Evolutionary conservation across 768 basidiomycete genomes (phyloP).

Genomic region (Cantharellus anzutake): DNA sequence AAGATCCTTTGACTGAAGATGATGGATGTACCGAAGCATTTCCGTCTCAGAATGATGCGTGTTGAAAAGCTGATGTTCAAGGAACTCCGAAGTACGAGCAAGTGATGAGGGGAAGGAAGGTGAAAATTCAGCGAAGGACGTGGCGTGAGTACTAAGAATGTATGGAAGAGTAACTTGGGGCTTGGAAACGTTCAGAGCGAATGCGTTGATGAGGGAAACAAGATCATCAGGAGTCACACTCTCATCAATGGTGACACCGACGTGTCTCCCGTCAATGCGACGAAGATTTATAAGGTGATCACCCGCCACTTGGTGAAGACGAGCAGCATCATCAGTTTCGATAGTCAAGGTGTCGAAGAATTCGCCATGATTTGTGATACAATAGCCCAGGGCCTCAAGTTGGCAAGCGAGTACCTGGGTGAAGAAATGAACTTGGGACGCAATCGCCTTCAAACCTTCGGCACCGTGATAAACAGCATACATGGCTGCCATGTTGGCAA

Average conservation of each 20-base stretch:
- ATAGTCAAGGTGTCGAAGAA: slow-evolving; percentile 91
- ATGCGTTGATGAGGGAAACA: slow-evolving; percentile 59
- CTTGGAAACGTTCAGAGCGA: slow-evolving; percentile 43
- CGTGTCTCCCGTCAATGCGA: slow-evolving; percentile 44
- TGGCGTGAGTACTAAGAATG: slow-evolving; percentile 23
- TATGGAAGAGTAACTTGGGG: slow-evolving; percentile 15
- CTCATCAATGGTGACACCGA: slow-evolving; percentile 89
- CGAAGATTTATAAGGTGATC: slow-evolving; percentile 70
- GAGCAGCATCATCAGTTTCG: slow-evolving; percentile 25
- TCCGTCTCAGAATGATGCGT: slow-evolving; percentile 96
- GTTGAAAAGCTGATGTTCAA: slow-evolving; percentile 87
- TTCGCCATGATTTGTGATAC: slow-evolving; percentile 34
- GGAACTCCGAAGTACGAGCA: slow-evolving; percentile 44
- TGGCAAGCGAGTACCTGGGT: slow-evolving; percentile 54
- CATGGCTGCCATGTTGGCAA: slow-evolving; percentile 99
- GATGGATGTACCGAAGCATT: slow-evolving; percentile 92
- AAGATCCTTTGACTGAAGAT: slow-evolving; percentile 86
- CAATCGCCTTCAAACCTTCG: slow-evolving; percentile 63
- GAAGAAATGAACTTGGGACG: slow-evolving; percentile 75
- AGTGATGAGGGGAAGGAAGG: slow-evolving; percentile 37
- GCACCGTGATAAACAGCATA: slow-evolving; percentile 95
- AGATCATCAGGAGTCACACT: slow-evolving; percentile 62
- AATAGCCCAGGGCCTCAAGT: slow-evolving; percentile 58
- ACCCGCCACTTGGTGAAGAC: slow-evolving; percentile 49
- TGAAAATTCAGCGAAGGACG: slow-evolving; percentile 18